These are phyloP conservation scores for Mortierella sp. DNA, from an alignment of 371 early-diverging fungal genomes.

Conservation along the genomic window DNA sequence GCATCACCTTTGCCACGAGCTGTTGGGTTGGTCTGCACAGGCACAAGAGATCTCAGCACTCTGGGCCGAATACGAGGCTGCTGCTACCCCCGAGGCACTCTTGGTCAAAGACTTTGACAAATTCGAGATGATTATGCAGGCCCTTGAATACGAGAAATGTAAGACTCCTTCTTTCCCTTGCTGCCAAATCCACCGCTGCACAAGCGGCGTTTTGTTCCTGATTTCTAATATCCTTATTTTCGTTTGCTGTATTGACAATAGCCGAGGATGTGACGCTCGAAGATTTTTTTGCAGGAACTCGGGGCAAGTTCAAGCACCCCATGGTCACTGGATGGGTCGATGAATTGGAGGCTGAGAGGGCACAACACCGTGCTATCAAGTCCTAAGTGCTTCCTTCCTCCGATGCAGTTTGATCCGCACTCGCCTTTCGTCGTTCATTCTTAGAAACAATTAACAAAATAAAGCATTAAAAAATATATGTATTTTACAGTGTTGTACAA, in stretches of 20 bases:
- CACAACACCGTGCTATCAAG: constrained; percentile 55
- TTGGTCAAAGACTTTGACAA: constrained; percentile 95
- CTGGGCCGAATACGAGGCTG: constrained; percentile 94
- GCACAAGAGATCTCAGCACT: constrained; percentile 80
- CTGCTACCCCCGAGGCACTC: constrained; percentile 80
- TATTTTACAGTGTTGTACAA: constrained; percentile 12
- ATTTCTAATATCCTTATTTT: background rate
- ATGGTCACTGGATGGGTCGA: constrained; percentile 87
- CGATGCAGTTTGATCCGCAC: background rate
- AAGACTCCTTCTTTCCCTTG: constrained; percentile 29
- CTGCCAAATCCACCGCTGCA: background rate
- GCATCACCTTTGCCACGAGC: constrained; percentile 67
- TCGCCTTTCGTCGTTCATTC: background rate
- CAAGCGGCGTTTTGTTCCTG: no score
- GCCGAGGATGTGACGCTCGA: constrained; percentile 78
- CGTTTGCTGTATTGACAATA: constrained; percentile 22
- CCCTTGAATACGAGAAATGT: constrained; percentile 92
- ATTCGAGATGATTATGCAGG: constrained; percentile 96
- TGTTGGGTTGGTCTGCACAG: constrained; percentile 70
- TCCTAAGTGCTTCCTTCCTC: background rate
- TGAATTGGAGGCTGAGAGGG: constrained; percentile 77
- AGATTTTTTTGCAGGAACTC: constrained; percentile 86
- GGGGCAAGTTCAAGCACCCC: constrained; percentile 85
- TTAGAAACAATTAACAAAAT: background rate
- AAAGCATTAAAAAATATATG: background rate